Conservation (phyloP, 257 asterid genomes). For the Primulina huaijiensis region DNA sequence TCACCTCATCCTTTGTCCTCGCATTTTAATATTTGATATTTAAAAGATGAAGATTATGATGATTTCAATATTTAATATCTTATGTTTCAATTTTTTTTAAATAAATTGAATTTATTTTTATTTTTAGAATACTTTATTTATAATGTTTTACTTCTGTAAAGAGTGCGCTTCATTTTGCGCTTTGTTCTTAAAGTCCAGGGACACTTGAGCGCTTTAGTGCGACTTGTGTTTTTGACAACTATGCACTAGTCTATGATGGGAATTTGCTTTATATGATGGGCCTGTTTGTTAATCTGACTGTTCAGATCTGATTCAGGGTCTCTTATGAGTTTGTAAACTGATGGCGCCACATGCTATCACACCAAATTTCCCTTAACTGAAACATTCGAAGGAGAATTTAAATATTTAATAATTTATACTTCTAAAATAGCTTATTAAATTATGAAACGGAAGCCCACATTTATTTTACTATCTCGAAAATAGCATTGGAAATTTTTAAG, state of each 20-base stretch:
- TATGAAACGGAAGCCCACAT: not conserved
- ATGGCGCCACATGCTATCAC: not conserved
- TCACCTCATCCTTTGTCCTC: no score
- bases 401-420: not conserved
- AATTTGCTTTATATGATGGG: not conserved
- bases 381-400: not conserved
- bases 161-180: no score
- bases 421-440: not conserved
- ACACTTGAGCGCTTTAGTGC: no score
- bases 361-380: not conserved
- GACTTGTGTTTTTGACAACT: no score
- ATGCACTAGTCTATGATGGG: not conserved
- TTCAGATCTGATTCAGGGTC: not conserved
- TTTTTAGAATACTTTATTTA: no score
- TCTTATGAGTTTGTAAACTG: not conserved
- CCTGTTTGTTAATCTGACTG: not conserved
- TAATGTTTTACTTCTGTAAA: no score
- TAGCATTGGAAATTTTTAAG: not conserved
- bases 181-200: no score
- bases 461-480: not conserved
- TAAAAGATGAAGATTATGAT: no score
- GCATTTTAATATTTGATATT: no score
- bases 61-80: no score
- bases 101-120: no score
- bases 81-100: no score